Conservation (phyloP, 2,329 filamentous ascomycete genomes). For the Trichoderma sp. region DNA sequence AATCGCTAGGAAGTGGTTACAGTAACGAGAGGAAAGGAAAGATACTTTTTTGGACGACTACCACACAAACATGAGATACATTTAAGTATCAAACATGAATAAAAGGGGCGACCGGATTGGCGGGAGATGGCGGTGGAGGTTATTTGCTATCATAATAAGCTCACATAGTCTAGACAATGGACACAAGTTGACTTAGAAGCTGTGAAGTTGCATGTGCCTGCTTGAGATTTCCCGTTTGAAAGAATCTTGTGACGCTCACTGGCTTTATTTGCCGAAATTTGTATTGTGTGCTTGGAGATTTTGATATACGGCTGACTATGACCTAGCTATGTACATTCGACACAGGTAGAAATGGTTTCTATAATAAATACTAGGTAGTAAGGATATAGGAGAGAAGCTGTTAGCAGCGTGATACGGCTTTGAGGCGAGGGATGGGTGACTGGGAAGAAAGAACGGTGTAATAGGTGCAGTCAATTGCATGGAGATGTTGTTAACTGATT, state of each 20-base stretch:
- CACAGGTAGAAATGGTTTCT: not conserved
- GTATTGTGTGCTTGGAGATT: not conserved
- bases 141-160: conserved; percentile 20
- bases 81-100: not conserved
- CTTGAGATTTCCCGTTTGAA: not conserved
- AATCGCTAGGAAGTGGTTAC: not conserved
- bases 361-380: not conserved
- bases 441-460: not conserved
- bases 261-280: not conserved
- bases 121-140: conserved; percentile 36
- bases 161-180: conserved; percentile 8
- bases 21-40: not conserved
- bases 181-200: not conserved
- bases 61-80: not conserved
- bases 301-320: not conserved
- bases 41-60: not conserved
- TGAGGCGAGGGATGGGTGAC: not conserved
- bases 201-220: not conserved
- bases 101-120: conserved; percentile 39
- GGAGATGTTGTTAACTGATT: not conserved
- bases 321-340: not conserved
- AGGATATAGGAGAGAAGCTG: not conserved
- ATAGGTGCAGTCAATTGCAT: not conserved
- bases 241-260: not conserved
- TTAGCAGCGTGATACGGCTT: not conserved